These are phyloP conservation scores for Closterium sp. DNA, from an alignment of 139 green algal genomes.

Conservation along the genomic window DNA sequence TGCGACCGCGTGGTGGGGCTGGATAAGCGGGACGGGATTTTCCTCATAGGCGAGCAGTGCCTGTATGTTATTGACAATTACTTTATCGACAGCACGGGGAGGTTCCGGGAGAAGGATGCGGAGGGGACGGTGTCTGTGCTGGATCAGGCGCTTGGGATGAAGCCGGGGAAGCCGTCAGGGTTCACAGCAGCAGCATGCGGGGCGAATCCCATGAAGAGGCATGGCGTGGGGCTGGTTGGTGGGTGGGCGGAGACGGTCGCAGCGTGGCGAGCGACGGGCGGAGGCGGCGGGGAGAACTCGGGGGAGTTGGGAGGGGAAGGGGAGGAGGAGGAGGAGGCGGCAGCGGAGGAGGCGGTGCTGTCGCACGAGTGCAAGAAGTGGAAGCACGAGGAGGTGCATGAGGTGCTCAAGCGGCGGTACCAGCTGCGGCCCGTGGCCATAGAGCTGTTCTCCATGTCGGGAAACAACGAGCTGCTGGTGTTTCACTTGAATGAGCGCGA, in stretches of 20 bases:
- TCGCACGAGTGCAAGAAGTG: slow-evolving; percentile 32
- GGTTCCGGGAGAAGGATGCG: slow-evolving; percentile 41
- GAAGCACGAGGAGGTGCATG: slow-evolving; percentile 41
- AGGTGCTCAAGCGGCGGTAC: slow-evolving; percentile 67
- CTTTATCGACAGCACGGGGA: slow-evolving; percentile 21
- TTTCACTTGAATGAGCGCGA: slow-evolving; percentile 50
- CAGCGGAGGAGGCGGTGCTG: neutral
- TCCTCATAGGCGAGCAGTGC: slow-evolving; percentile 45
- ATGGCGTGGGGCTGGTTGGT: neutral
- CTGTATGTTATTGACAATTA: slow-evolving; percentile 46
- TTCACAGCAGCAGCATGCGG: neutral
- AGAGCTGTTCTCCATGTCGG: slow-evolving; percentile 66
- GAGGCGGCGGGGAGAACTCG: neutral
- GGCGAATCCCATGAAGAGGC: neutral
- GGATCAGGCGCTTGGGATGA: slow-evolving; percentile 41
- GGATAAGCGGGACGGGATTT: slow-evolving; percentile 47
- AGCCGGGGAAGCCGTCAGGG: neutral
- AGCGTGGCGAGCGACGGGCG: neutral
- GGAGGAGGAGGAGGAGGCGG: neutral
- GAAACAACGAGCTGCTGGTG: slow-evolving; percentile 61
- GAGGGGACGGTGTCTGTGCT: slow-evolving; percentile 39
- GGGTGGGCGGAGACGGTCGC: slow-evolving; percentile 1
- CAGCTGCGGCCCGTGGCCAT: slow-evolving; percentile 66
- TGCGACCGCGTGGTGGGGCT: slow-evolving; percentile 47
- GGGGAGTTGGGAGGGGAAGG: neutral